phyloP scores from a whole-genome alignment of 2,329 filamentous ascomycete genomes.

The Neophaeococcomyces aloes region DNA sequence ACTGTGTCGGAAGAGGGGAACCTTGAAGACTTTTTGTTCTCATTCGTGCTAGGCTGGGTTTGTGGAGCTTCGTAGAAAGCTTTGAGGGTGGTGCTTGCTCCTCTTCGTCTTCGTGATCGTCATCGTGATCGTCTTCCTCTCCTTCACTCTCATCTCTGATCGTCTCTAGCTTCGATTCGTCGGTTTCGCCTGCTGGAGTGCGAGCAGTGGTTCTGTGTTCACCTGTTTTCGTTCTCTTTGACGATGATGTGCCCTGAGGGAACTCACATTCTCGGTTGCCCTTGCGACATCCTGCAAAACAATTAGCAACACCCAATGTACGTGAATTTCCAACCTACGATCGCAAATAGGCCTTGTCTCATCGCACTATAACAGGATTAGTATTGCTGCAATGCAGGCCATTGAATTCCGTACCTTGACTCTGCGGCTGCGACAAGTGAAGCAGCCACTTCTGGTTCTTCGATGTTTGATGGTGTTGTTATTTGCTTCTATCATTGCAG shows the following conservation, averaged over 20 bases:
- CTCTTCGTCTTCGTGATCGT: not conserved
- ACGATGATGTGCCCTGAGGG: conserved; percentile 54
- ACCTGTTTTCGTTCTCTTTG: conserved; percentile 33
- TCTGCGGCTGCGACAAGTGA: conserved; percentile 75
- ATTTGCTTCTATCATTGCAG: conserved; percentile 33
- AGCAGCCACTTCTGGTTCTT: conserved; percentile 87
- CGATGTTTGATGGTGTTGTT: conserved; percentile 63
- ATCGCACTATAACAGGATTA: conserved; percentile 58
- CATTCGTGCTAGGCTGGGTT: conserved; percentile 7
- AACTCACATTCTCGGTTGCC: conserved; percentile 85
- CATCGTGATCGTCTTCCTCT: conserved; percentile 13
- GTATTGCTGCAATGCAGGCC: conserved; percentile 2
- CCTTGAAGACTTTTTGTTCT: conserved; percentile 18
- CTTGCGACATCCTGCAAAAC: conserved; percentile 67
- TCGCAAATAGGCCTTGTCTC: conserved; percentile 81
- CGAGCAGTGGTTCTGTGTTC: conserved; percentile 29
- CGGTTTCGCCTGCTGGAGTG: not conserved
- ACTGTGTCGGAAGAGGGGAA: conserved; percentile 23
- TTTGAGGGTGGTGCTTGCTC: conserved; percentile 4
- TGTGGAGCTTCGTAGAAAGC: not conserved
- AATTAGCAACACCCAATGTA: conserved; percentile 8
- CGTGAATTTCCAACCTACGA: conserved; percentile 34
- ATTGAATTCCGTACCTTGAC: conserved; percentile 51
- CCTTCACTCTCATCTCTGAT: conserved; percentile 22
- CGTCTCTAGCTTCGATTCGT: conserved; percentile 15